Evolutionary conservation across 495 filamentous ascomycete species (phyloP).

Genomic region (Glarea lozoyensis): DNA sequence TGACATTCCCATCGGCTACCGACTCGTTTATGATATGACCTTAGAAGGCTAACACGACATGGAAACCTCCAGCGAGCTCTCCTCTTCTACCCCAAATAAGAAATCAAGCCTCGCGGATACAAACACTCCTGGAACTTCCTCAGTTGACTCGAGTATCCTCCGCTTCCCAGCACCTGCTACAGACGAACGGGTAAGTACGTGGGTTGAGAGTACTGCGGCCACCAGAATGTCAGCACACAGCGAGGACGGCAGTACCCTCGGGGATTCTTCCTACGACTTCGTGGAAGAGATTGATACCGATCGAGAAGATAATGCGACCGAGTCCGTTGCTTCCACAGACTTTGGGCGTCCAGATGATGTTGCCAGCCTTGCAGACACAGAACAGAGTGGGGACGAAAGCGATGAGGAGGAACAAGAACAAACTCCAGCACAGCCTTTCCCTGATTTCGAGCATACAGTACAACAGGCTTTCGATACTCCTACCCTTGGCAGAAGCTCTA

Average conservation of each 20-base stretch:
- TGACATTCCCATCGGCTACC: not conserved
- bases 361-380: conserved; percentile 44
- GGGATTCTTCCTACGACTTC: conserved; percentile 50
- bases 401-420: conserved; percentile 25
- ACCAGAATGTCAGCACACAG: conserved; percentile 36
- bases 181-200: conserved; percentile 39
- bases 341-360: conserved; percentile 34
- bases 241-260: conserved; percentile 34
- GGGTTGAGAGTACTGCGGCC: conserved; percentile 40
- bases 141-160: conserved; percentile 19
- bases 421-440: conserved; percentile 13
- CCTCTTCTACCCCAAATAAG: conserved; percentile 1
- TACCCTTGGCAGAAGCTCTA: conserved; percentile 18
- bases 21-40: conserved; percentile 12
- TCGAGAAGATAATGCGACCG: conserved; percentile 37
- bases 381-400: conserved; percentile 31
- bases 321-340: conserved; percentile 43
- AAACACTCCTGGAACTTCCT: conserved; percentile 3
- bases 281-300: conserved; percentile 36
- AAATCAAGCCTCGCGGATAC: too few species aligned
- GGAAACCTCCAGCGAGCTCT: conserved; percentile 12
- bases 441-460: conserved; percentile 19
- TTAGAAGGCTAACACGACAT: conserved; percentile 19
- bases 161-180: conserved; percentile 41
- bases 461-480: conserved; percentile 23